A percentile compares a stretch with the other conserved stretches of the same genome.
phyloP scores from a whole-genome alignment of 2,329 filamentous ascomycete species.

The Neoscytalidium dimidiatum region DNA sequence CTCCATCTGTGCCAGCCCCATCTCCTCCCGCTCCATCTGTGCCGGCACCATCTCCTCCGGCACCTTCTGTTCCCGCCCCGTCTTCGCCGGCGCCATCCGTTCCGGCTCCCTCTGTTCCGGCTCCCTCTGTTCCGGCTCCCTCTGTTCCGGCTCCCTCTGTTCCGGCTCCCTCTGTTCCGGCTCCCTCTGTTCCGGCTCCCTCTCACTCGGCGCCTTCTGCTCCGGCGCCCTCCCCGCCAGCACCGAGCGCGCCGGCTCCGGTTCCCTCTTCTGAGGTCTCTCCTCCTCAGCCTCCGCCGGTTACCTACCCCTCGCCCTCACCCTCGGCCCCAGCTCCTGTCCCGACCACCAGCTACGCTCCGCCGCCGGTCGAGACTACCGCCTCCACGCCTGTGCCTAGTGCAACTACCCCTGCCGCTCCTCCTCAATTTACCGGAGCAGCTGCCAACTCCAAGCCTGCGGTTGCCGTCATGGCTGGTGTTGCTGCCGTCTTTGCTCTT shows the following conservation, averaged over 20 bases:
- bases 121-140: background rate
- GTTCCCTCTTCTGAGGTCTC: background rate
- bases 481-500: background rate
- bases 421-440: background rate
- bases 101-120: background rate
- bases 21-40: background rate
- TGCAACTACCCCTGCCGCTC: background rate
- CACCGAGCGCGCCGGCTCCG: background rate
- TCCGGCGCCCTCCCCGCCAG: conserved; percentile 11
- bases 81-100: background rate
- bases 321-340: conserved; percentile 23
- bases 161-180: background rate
- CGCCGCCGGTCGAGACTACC: conserved; percentile 3
- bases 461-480: background rate
- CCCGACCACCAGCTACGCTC: background rate
- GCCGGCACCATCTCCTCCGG: background rate
- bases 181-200: background rate
- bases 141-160: background rate
- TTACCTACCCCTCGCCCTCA: conserved; percentile 18
- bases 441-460: background rate
- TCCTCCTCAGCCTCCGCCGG: background rate
- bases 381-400: conserved; percentile 16
- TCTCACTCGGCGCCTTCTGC: background rate
- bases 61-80: background rate
- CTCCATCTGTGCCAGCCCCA: background rate